Percentiles rank a stretch among this genome's conserved stretches.
Conservation (phyloP, 2,329 filamentous ascomycete species). For the Fusarium nisikadoi region DNA sequence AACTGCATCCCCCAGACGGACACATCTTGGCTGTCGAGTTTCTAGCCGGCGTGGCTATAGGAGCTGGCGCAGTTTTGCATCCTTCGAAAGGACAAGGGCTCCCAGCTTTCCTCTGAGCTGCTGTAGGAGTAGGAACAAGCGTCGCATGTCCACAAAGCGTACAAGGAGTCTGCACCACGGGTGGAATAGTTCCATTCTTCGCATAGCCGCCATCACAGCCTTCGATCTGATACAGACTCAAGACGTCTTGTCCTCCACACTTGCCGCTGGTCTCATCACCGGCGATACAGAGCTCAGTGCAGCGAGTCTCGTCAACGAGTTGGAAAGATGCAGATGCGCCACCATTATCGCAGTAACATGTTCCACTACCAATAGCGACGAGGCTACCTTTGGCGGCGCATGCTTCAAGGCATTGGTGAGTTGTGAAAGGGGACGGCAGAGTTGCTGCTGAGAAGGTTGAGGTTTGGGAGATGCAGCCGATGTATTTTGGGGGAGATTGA, state of each 20-base stretch:
- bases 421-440: slow-evolving; percentile 28
- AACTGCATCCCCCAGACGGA: slow-evolving; percentile 3
- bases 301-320: slow-evolving; percentile 35
- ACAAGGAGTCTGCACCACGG: slow-evolving; percentile 12
- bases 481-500: slow-evolving; percentile 36
- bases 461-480: slow-evolving; percentile 45
- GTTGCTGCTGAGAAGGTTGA: slow-evolving; percentile 29
- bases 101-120: background rate
- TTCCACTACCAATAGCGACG: slow-evolving; percentile 38
- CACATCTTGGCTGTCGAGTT: slow-evolving; percentile 23
- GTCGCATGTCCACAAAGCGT: background rate
- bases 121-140: background rate
- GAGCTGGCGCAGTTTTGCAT: slow-evolving; percentile 7
- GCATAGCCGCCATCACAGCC: background rate
- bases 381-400: slow-evolving; percentile 25
- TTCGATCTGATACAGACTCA: slow-evolving; percentile 29
- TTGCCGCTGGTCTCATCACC: slow-evolving; percentile 26
- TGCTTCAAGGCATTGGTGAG: slow-evolving; percentile 16
- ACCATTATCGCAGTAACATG: slow-evolving; percentile 40
- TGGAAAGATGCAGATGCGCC: slow-evolving; percentile 2
- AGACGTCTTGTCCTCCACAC: slow-evolving; percentile 41
- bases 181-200: slow-evolving; percentile 1
- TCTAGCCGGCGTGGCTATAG: slow-evolving; percentile 1
- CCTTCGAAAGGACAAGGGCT: slow-evolving; percentile 16
- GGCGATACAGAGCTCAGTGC: slow-evolving; percentile 31